These are phyloP conservation scores for Parascedosporium putredinis DNA, from an alignment of 2,329 filamentous ascomycete species.

Conservation along the genomic window DNA sequence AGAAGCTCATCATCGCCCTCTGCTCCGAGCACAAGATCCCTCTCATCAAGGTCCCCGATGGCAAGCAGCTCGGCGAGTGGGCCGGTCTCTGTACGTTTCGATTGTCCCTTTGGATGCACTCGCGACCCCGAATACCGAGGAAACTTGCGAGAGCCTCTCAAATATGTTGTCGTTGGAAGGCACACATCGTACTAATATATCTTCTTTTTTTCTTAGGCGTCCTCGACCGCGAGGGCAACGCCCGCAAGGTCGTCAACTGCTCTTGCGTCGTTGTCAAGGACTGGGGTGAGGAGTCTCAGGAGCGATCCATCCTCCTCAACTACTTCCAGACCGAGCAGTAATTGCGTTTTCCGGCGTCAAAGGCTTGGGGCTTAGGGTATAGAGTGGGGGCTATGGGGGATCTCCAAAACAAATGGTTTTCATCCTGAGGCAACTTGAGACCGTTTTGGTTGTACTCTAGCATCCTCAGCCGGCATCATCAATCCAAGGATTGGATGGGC, in stretches of 20 bases:
- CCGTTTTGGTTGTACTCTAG: constrained; percentile 34
- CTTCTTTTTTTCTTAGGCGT: constrained; percentile 62
- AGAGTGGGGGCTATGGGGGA: constrained; percentile 21
- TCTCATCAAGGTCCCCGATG: constrained; percentile 98
- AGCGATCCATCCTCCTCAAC: constrained; percentile 98
- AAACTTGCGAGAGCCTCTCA: background rate
- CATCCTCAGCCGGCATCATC: constrained; percentile 37
- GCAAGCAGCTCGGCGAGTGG: constrained; percentile 99
- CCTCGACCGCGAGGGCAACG: constrained; percentile 97
- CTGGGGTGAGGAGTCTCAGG: constrained; percentile 99
- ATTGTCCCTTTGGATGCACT: background rate
- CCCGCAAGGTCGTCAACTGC: constrained; percentile 99
- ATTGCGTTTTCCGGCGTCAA: constrained; percentile 14
- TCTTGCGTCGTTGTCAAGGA: constrained; percentile 99
- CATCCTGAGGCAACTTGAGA: constrained; percentile 14
- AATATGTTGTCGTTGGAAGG: too few relatives aligned
- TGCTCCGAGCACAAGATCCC: constrained; percentile 99
- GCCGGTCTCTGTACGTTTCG: constrained; percentile 87
- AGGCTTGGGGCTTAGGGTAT: constrained; percentile 22
- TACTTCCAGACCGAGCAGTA: constrained; percentile 96
- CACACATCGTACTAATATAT: too few relatives aligned
- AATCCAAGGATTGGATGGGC: constrained; percentile 23
- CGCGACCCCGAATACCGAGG: background rate
- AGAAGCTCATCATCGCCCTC: constrained; percentile 98
- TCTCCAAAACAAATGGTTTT: background rate